Evolutionary conservation across 768 basidiomycete genomes (phyloP).

Genomic region (Hygrocybe punicea): DNA sequence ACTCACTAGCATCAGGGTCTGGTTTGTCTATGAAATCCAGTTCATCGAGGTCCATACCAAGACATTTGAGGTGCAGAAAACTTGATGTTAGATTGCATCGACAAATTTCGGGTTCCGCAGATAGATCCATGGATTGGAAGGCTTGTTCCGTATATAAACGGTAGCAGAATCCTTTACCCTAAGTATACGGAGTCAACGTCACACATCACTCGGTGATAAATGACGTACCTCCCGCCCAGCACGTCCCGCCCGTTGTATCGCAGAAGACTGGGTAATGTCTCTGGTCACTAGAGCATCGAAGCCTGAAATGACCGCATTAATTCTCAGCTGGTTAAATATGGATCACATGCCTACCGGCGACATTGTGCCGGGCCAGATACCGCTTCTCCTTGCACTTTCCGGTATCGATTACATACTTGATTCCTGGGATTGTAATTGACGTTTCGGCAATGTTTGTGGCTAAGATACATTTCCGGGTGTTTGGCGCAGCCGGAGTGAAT

Average conservation of each 20-base stretch:
- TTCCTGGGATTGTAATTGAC: conserved; percentile 93
- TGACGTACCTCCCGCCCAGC: conserved; percentile 83
- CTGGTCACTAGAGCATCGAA: conserved; percentile 83
- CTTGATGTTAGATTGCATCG: conserved; percentile 82
- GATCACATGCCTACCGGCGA: conserved; percentile 51
- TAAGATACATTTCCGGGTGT: conserved; percentile 85
- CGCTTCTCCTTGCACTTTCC: conserved; percentile 96
- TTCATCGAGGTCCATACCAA: conserved; percentile 74
- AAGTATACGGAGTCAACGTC: not conserved
- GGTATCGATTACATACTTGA: conserved; percentile 93
- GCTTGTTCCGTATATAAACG: conserved; percentile 85
- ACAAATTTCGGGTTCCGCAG: conserved; percentile 85
- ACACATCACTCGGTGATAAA: not conserved
- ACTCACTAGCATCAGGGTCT: conserved; percentile 67
- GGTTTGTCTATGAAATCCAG: conserved; percentile 90
- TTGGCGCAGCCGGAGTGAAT: conserved; percentile 62
- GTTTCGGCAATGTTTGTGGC: conserved; percentile 99
- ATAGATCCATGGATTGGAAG: conserved; percentile 60
- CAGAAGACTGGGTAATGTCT: conserved; percentile 85
- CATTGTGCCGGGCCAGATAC: conserved; percentile 64
- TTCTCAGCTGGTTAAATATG: conserved; percentile 1
- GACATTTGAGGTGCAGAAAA: conserved; percentile 80
- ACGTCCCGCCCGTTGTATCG: conserved; percentile 91
- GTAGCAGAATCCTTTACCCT: conserved; percentile 86
- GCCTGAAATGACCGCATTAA: conserved; percentile 44